Percentiles rank a stretch among this genome's conserved stretches.
Conservation (phyloP, 78 protist genomes). For the Dictyostelium capitatum region DNA sequence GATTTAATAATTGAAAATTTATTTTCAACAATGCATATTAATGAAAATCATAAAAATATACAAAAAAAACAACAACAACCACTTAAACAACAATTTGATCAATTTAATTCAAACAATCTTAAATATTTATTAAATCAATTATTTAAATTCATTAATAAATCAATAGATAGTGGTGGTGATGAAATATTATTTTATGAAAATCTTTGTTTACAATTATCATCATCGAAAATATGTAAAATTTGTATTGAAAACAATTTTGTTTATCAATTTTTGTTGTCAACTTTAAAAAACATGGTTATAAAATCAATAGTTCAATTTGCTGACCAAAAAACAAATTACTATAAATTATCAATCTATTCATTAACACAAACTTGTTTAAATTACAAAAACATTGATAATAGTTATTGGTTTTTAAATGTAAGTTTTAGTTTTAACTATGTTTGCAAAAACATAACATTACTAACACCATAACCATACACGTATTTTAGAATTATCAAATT, state of each 20-base stretch:
- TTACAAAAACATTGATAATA: not conserved
- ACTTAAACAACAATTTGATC: not conserved
- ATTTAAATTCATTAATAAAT: too few relatives aligned
- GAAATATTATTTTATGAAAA: not conserved
- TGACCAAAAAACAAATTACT: not conserved
- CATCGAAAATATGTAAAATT: not conserved
- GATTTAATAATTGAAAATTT: not conserved
- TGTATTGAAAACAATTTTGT: not conserved
- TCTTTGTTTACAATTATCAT: not conserved
- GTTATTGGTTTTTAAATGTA: constrained; percentile 9
- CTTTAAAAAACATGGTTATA: not conserved
- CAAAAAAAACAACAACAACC: not conserved
- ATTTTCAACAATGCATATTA: not conserved
- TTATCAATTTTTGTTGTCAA: not conserved
- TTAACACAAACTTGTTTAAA: not conserved
- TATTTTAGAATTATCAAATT: not conserved
- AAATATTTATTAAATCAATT: too few relatives aligned
- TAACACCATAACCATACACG: too few relatives aligned
- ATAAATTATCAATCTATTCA: not conserved
- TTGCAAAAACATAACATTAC: too few relatives aligned
- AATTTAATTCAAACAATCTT: too few relatives aligned
- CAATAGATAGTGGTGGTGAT: not conserved
- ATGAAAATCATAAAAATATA: not conserved
- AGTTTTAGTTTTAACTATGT: too few relatives aligned
- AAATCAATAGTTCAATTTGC: not conserved